Evolutionary conservation across 73 alveolate species (phyloP), one percentile per base, ranked within the genome.

Genomic region (Tetrahymena thermophila): DNA sequence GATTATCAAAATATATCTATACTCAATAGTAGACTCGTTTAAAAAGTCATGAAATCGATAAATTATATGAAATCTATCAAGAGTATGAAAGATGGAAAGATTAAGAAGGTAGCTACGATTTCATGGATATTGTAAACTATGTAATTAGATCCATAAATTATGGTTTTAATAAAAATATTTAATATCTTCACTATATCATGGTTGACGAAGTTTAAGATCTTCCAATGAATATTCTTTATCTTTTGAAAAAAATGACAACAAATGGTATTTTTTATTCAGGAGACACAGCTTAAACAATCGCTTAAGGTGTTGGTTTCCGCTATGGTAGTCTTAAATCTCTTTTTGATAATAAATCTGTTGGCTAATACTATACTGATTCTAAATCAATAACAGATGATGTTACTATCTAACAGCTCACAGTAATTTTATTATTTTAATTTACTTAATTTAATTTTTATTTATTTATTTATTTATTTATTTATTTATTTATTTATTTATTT

Each of bases 281-380:
- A 35, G 99, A 98, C 93, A 98, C 99, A 2, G 99, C 99, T 21
- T 96, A 98, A 84, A 98, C 99, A 23, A 98, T 98, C 8, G 98
- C 99, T 17, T 97, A 97, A 97, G 99, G 99, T 15, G 98, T 96
- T 35, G 98, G 99, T 37, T 97, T 97, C 94, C 96, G 98, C 85
- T 98, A 97, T 94, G 93, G 96, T 35, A 98, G 97, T 94, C 94
- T 98, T 35, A 96, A 95, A 85, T 50, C 94, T 56, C 85, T 97
- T 19, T 97, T 97, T 93, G 83, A 85, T 35, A 85, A 1, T 28
- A 25, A 38, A 34, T 0, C 3, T 0, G 10, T 31, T 25, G 4
- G 6, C 10, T 7, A 31, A 15, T 38, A 85, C 58, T 85, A n/a
- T 94, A 35, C 34, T 50, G 56, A 89, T 93, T 21, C 40, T 93